A percentile compares a stretch with the other conserved stretches of the same genome.
Evolutionary conservation across 2,329 filamentous ascomycete species (phyloP).

Genomic region (Colletotrichum sublineola): DNA sequence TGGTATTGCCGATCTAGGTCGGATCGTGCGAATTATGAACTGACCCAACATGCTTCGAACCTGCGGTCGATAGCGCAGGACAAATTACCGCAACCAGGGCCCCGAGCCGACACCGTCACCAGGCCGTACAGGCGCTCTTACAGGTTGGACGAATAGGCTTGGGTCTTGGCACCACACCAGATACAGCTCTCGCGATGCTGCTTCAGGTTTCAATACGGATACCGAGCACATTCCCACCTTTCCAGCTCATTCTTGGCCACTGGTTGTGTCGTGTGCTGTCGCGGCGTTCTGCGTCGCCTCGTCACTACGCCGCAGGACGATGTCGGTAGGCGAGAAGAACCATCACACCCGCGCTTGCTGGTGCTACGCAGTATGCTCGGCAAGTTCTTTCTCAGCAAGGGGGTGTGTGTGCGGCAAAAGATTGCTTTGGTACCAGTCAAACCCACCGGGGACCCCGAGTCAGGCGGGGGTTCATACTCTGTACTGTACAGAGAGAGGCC

Average conservation of each 20-base stretch:
- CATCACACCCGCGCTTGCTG: slow-evolving; percentile 5
- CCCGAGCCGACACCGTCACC: slow-evolving; percentile 34
- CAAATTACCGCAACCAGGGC: slow-evolving; percentile 41
- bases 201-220: slow-evolving; percentile 19
- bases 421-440: slow-evolving; percentile 41
- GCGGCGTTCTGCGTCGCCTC: slow-evolving; percentile 4
- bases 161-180: slow-evolving; percentile 34
- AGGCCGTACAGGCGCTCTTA: slow-evolving; percentile 28
- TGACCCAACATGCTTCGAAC: slow-evolving; percentile 26
- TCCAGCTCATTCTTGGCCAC: slow-evolving; percentile 20
- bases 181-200: slow-evolving; percentile 32
- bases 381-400: slow-evolving; percentile 31
- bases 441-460: slow-evolving; percentile 39
- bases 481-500: not conserved
- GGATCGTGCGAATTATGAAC: slow-evolving; percentile 15
- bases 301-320: slow-evolving; percentile 23
- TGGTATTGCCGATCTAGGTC: slow-evolving; percentile 22
- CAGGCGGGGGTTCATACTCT: slow-evolving; percentile 13
- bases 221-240: slow-evolving; percentile 24
- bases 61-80: slow-evolving; percentile 39
- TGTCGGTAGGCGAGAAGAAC: slow-evolving; percentile 19
- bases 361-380: slow-evolving; percentile 8
- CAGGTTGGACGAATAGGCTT: slow-evolving; percentile 22
- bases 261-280: slow-evolving; percentile 8
- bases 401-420: slow-evolving; percentile 30